Evolutionary conservation across 2,329 filamentous ascomycete species (phyloP).

Genomic region (Phialocephala subalpina): DNA sequence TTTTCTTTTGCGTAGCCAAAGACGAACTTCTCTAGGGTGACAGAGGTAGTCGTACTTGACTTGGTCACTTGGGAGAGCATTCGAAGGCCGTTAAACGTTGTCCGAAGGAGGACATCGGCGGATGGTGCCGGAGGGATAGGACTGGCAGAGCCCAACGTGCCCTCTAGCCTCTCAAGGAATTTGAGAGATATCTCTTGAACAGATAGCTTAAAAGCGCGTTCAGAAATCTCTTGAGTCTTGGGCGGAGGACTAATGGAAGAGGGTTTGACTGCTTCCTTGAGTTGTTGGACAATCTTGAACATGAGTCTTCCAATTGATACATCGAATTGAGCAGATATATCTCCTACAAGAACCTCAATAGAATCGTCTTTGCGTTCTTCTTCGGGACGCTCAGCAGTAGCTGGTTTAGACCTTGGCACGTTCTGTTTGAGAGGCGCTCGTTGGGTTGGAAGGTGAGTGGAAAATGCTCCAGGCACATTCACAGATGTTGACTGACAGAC

Average conservation of each 20-base stretch:
- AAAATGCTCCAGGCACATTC: conserved; percentile 69
- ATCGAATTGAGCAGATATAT: conserved; percentile 43
- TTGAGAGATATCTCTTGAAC: conserved; percentile 40
- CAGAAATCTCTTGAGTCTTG: conserved; percentile 9
- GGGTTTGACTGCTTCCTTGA: conserved; percentile 36
- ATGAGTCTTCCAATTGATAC: conserved; percentile 44
- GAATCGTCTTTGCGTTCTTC: conserved; percentile 11
- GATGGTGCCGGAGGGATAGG: conserved; percentile 19
- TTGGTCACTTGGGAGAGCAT: conserved; percentile 30
- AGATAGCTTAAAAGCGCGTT: conserved; percentile 34
- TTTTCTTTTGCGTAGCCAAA: conserved; percentile 70
- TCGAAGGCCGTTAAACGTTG: conserved; percentile 39
- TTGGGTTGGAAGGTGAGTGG: conserved; percentile 48
- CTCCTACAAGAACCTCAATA: conserved; percentile 41
- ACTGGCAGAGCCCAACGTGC: conserved; percentile 29
- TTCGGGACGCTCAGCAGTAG: conserved; percentile 15
- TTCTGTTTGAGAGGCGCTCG: conserved; percentile 17
- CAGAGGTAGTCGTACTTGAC: conserved; percentile 34
- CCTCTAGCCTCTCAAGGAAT: conserved; percentile 44
- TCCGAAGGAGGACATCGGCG: conserved; percentile 41
- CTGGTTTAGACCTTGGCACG: background rate
- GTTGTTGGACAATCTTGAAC: conserved; percentile 39
- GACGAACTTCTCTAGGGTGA: conserved; percentile 60
- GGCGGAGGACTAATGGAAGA: background rate
- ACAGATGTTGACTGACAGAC: conserved; percentile 49